Conservation (phyloP, 2,329 filamentous ascomycete species). For the Colletotrichum filicis region DNA sequence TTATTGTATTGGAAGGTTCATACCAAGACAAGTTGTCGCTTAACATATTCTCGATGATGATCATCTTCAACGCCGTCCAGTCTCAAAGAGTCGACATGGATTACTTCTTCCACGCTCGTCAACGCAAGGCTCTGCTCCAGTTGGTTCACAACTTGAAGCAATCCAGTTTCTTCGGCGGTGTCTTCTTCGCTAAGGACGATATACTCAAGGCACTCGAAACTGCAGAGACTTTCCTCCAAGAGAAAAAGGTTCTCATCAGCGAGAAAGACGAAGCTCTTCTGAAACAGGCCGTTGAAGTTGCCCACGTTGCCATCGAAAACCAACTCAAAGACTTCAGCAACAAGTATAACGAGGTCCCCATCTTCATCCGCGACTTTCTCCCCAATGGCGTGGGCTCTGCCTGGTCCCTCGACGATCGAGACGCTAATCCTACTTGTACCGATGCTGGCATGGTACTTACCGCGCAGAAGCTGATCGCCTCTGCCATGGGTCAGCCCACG, state of each 20-base stretch:
- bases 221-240: slow-evolving; percentile 73
- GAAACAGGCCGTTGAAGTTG: slow-evolving; percentile 72
- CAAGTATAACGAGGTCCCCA: slow-evolving; percentile 79
- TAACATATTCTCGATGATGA: slow-evolving; percentile 86
- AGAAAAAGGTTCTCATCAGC: slow-evolving; percentile 68
- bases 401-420: slow-evolving; percentile 74
- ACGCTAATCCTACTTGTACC: slow-evolving; percentile 62
- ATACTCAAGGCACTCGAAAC: slow-evolving; percentile 73
- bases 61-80: slow-evolving; percentile 88
- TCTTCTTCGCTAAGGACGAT: slow-evolving; percentile 75
- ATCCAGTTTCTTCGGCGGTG: slow-evolving; percentile 86
- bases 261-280: slow-evolving; percentile 71
- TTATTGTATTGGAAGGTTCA: slow-evolving; percentile 81
- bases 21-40: slow-evolving; percentile 86
- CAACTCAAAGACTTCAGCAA: slow-evolving; percentile 74
- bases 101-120: slow-evolving; percentile 87
- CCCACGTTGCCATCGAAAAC: slow-evolving; percentile 69
- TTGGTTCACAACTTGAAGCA: slow-evolving; percentile 84
- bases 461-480: slow-evolving; percentile 64
- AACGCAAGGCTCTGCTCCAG: slow-evolving; percentile 72
- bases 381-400: slow-evolving; percentile 67
- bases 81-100: slow-evolving; percentile 86
- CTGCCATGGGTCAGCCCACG: slow-evolving; percentile 54
- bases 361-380: slow-evolving; percentile 74
- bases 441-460: slow-evolving; percentile 61